Base-by-base conservation (phyloP, 345 rosid species). In the Lumnitzera racemosa region DNA sequence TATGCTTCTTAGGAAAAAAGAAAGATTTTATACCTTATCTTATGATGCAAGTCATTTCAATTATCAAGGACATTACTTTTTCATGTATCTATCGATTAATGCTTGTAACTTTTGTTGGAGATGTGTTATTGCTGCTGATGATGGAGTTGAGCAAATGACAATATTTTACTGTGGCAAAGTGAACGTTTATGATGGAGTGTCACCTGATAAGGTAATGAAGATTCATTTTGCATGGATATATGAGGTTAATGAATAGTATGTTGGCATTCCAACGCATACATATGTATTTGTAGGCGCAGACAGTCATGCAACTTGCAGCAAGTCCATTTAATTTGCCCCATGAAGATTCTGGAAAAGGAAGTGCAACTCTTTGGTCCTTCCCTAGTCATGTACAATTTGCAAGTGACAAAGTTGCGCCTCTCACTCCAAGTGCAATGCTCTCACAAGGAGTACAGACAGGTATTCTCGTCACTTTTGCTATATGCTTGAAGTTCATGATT, bases 151-250 rank as follows among this genome's bases (percentile, higher is more conserved):
- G 67, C 96, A 92, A 71, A 85, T 92, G 98, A 85, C 96, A 2
- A 89, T 92, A 72, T 87, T 92, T 78, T 92, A 92, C 70, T 69
- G 89, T 51, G 98, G 98, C 15, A 87, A 89, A 81, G 89, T 92
- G 71, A 87, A 85, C 61, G 98, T 89, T 43, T 92, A 85, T 68
- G 89, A 89, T 67, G 85, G 83, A 53, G 84, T 92, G 68, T 80
- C 91, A 47, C 79, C 83, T 55, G 89, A 85, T 73, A 89, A 87
- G 96, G 98, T 92, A 89, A 81, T 56, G 60, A 67, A 57, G 65
- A 67, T 71, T 62, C 61, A 15, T 62, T 76, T 69, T 72, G 49
- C 54, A 57, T 72, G 76, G 73, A 67, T 80, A 61, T 68, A 70
- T 51, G 72, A 70, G 65, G 74, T 57, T 24, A 57, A 41, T 43